Evolutionary conservation across 257 asterid species (phyloP), one percentile per base, ranked within the genome.

Genomic region (Catharanthus roseus): DNA sequence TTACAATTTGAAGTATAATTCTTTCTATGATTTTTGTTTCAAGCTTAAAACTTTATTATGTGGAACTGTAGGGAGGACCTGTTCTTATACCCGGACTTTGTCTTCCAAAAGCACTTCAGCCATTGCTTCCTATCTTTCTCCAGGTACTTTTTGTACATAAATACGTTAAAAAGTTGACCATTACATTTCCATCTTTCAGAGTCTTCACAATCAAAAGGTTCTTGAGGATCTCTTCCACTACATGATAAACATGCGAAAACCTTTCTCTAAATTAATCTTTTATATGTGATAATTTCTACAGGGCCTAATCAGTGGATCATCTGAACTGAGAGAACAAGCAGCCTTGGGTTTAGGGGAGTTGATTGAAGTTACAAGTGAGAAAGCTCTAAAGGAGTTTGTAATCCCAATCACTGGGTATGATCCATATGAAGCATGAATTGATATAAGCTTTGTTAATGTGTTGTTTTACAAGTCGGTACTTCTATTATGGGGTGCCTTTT

Each of bases 271-370:
- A 12, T 67, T 77, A 68, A 54, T 56, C 18, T 19, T 6, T 16
- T 67, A 5, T 50, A 38, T 61, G 4, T 54, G 13, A 36, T 68
- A 49, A 44, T 34, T 68, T 72, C 74, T 76, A 67, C 88, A 95
- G 99, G 97, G 97, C 79, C 97, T 95, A 68, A 85, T 81, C 47
- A 91, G 96, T 86, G 97, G 97, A 76, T 91, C 99, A 33, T 95
- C 97, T 70, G 99, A 95, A 85, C 83, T 95, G 73, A 90, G 97
- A 80, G 96, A 95, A 75, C 99, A 95, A 71, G 97, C 97, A 67
- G 99, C 97, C 51, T 72, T 95, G 87, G 99, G 99, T 75, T 90
- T 95, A 69, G 99, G 99, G 57, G 99, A 95, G 79, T 78, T 95
- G 80, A 86, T 89, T 73, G 99, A 91, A 79, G 97, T 89, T 74